A percentile compares a stretch with the other conserved stretches of the same genome.
phyloP scores from a whole-genome alignment of 257 asterid species.

The Verbascum thapsus region DNA sequence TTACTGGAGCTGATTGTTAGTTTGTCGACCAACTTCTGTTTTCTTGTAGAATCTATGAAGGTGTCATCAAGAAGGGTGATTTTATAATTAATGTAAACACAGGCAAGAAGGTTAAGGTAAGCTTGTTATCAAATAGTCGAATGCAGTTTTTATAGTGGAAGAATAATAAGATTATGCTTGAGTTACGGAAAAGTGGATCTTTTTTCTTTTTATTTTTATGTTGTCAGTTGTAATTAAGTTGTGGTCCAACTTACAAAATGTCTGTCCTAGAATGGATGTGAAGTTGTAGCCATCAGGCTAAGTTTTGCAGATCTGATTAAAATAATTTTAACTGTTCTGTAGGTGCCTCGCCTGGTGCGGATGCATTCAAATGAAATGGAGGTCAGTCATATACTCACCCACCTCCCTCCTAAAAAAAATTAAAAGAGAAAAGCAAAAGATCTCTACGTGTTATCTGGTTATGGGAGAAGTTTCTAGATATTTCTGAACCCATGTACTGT shows the following conservation, averaged over 20 bases:
- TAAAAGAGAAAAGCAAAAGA: too few species aligned
- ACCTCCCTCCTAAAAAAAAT: too few species aligned
- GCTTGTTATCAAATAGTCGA: conserved; percentile 25
- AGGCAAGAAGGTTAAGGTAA: conserved; percentile 93
- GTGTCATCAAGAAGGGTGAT: conserved; percentile 92
- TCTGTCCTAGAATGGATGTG: not conserved
- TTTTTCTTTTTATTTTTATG: not conserved
- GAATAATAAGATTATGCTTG: conserved; percentile 18
- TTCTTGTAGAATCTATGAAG: conserved; percentile 85
- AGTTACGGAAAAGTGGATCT: too few species aligned
- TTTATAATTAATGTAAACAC: conserved; percentile 80
- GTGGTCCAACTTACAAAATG: conserved; percentile 11
- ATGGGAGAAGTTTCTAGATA: conserved; percentile 20
- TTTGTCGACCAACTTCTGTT: conserved; percentile 15
- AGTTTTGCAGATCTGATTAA: conserved; percentile 23
- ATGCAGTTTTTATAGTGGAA: conserved; percentile 2
- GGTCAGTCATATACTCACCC: conserved; percentile 51
- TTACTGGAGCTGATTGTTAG: not conserved
- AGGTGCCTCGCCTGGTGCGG: conserved; percentile 98
- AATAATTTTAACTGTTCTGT: conserved; percentile 25
- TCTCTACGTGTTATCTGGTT: conserved; percentile 16
- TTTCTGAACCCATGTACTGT: conserved; percentile 20
- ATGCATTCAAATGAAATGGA: conserved; percentile 99
- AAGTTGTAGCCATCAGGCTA: conserved; percentile 17
- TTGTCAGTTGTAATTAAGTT: not conserved